These are phyloP conservation scores for Leonotis leonurus DNA, from an alignment of 257 asterid species.

Conservation along the genomic window DNA sequence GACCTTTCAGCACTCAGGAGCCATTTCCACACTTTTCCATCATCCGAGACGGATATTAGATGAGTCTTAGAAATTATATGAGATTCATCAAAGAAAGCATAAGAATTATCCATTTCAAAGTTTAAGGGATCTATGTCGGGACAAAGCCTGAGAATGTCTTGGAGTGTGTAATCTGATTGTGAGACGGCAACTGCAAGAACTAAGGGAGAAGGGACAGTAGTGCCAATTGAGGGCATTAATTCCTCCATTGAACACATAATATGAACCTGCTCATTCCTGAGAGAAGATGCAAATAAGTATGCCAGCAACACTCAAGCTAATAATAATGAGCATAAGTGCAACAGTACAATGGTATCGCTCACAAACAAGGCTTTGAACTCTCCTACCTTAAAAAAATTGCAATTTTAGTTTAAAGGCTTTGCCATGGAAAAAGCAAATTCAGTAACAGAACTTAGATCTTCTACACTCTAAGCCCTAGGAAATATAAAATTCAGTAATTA, in stretches of 20 bases:
- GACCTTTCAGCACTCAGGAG: conserved; percentile 82
- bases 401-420: neutral
- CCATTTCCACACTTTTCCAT: conserved; percentile 99
- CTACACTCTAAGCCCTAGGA: neutral
- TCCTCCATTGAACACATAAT: conserved; percentile 79
- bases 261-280: conserved; percentile 88
- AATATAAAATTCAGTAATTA: neutral
- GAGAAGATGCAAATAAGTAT: conserved; percentile 35
- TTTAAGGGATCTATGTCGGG: conserved; percentile 43
- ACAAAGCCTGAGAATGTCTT: conserved; percentile 66
- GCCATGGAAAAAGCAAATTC: neutral
- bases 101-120: conserved; percentile 47
- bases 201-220: conserved; percentile 79
- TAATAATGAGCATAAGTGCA: neutral
- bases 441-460: conserved; percentile 1
- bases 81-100: conserved; percentile 67
- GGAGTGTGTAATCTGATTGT: conserved; percentile 73
- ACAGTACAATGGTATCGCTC: neutral
- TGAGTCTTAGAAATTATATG: conserved; percentile 60
- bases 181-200: conserved; percentile 85
- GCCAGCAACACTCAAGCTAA: conserved; percentile 24
- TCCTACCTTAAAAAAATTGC: neutral
- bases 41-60: conserved; percentile 78
- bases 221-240: conserved; percentile 90
- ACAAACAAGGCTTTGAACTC: neutral